Conservation (phyloP, 371 early-diverging fungal genomes). For the Syncephalastrum sp. region DNA sequence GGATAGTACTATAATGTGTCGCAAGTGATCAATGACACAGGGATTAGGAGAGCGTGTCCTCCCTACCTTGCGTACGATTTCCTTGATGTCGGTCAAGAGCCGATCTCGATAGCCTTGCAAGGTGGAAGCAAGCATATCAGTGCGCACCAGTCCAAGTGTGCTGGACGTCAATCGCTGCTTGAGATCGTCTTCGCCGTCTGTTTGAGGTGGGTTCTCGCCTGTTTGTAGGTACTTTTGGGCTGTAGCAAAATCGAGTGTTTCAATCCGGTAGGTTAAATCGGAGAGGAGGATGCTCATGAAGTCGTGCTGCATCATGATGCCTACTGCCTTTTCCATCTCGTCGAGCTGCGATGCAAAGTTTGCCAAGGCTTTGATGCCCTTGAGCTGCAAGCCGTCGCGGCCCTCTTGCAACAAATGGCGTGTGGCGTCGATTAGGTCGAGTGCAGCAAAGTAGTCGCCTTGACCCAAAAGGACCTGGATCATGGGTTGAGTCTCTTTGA, state of each 20-base stretch:
- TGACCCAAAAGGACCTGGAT: slow-evolving; percentile 78
- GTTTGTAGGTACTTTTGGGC: slow-evolving; percentile 6
- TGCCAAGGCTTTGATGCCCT: slow-evolving; percentile 56
- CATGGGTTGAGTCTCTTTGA: slow-evolving; percentile 77
- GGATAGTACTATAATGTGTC: neutral
- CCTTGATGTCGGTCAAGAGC: slow-evolving; percentile 72
- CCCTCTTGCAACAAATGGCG: slow-evolving; percentile 43
- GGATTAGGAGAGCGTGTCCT: neutral
- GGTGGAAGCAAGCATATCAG: slow-evolving; percentile 63
- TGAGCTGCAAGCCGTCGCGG: slow-evolving; percentile 46
- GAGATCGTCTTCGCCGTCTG: slow-evolving; percentile 43
- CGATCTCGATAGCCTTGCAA: slow-evolving; percentile 73
- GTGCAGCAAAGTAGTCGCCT: slow-evolving; percentile 81
- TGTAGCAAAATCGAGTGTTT: slow-evolving; percentile 26
- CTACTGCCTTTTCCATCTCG: slow-evolving; percentile 68
- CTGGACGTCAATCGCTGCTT: slow-evolving; percentile 63
- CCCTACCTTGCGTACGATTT: slow-evolving; percentile 69
- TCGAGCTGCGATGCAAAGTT: slow-evolving; percentile 64
- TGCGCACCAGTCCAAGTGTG: slow-evolving; percentile 72
- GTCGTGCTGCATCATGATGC: slow-evolving; percentile 73
- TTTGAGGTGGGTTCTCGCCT: neutral
- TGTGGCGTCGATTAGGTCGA: slow-evolving; percentile 83
- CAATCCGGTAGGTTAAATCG: slow-evolving; percentile 52
- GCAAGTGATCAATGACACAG: neutral
- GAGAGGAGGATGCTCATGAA: slow-evolving; percentile 59